A percentile compares a stretch with the other conserved stretches of the same genome.
phyloP scores from a whole-genome alignment of 768 basidiomycete genomes.

The Podaxis sp. region DNA sequence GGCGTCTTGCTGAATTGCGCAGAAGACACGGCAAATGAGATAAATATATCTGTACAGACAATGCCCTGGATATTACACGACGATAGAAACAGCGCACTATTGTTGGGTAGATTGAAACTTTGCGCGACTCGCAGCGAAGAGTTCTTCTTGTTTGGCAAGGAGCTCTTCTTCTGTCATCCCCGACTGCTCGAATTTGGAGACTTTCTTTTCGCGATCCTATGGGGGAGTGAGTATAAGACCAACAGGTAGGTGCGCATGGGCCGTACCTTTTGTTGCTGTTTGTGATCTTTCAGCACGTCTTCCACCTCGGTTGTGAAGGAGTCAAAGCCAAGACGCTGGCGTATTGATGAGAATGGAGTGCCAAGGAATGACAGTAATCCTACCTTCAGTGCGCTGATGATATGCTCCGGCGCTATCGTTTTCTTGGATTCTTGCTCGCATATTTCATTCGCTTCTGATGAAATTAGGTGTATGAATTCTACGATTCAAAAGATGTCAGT shows the following conservation, averaged over 20 bases:
- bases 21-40: conserved; percentile 35
- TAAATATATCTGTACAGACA: conserved; percentile 36
- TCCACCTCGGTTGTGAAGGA: conserved; percentile 88
- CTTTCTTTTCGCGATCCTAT: conserved; percentile 90
- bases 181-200: conserved; percentile 83
- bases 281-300: conserved; percentile 93
- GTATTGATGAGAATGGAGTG: conserved; percentile 10
- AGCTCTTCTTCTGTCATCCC: conserved; percentile 93
- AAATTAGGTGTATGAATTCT: conserved; percentile 99
- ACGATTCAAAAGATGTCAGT: conserved; percentile 14
- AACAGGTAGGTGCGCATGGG: background rate
- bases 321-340: conserved; percentile 89
- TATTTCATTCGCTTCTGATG: conserved; percentile 96
- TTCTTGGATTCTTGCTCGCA: conserved; percentile 99
- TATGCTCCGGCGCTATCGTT: conserved; percentile 98
- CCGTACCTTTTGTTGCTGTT: conserved; percentile 88
- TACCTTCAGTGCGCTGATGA: conserved; percentile 88
- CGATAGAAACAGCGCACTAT: conserved; percentile 33
- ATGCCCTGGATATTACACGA: conserved; percentile 31
- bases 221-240: conserved; percentile 16
- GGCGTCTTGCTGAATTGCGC: conserved; percentile 55
- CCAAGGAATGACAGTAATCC: conserved; percentile 20
- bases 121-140: conserved; percentile 91
- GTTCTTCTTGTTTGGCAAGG: conserved; percentile 78
- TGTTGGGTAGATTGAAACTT: conserved; percentile 68